Evolutionary conservation across 371 early-diverging fungal genomes (phyloP).

Genomic region (Syncephalastrum contaminatum): DNA sequence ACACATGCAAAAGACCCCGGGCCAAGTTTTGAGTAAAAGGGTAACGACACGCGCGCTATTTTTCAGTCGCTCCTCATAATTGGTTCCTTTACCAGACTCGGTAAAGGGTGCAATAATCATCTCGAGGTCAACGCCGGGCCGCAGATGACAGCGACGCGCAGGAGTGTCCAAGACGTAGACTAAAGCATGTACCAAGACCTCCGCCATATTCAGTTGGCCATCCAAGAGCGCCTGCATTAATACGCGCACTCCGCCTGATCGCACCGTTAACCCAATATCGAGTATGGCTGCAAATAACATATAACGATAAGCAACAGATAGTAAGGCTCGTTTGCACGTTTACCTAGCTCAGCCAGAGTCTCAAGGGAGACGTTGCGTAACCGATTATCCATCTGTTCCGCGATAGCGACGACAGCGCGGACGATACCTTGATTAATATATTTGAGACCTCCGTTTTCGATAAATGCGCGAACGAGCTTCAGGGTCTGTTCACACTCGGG

Average conservation of each 20-base stretch:
- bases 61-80: slow-evolving; percentile 65
- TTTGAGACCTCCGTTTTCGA: slow-evolving; percentile 65
- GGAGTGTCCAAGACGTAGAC: slow-evolving; percentile 74
- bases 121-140: slow-evolving; percentile 78
- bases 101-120: slow-evolving; percentile 77
- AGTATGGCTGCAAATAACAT: slow-evolving; percentile 31
- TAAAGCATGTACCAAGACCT: slow-evolving; percentile 65
- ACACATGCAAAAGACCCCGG: slow-evolving; percentile 76
- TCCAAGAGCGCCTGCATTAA: slow-evolving; percentile 73
- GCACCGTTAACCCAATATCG: slow-evolving; percentile 63
- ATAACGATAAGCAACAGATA: not conserved
- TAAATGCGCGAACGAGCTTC: slow-evolving; percentile 66
- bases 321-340: not conserved
- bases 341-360: slow-evolving; percentile 80
- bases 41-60: slow-evolving; percentile 62
- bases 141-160: slow-evolving; percentile 60
- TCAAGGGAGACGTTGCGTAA: slow-evolving; percentile 73
- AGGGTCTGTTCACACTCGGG: slow-evolving; percentile 78
- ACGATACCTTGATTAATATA: slow-evolving; percentile 67
- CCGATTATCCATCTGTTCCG: slow-evolving; percentile 79
- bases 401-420: slow-evolving; percentile 71
- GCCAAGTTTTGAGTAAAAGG: slow-evolving; percentile 74
- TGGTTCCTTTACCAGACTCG: slow-evolving; percentile 65
- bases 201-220: slow-evolving; percentile 65
- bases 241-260: slow-evolving; percentile 70